Evolutionary conservation across 805 yeast species (phyloP), one percentile per base, ranked within the genome.

Genomic region (Metschnikowia drakensbergensis): DNA sequence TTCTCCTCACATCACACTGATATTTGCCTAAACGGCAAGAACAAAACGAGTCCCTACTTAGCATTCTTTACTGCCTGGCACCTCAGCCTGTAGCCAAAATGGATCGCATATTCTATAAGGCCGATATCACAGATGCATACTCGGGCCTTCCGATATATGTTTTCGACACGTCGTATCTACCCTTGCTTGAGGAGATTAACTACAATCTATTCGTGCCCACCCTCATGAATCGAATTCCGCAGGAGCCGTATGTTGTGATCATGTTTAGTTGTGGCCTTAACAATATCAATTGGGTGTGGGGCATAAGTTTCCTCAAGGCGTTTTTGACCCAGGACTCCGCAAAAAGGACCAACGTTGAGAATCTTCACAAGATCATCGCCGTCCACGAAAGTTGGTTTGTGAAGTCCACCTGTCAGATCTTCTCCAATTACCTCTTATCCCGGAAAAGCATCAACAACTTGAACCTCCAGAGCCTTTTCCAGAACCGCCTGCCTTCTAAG

Each of bases 381-480:
- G 96, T 92, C 2, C 97, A 92, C 66, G 97, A 91, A 56, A 84
- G 86, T 41, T 90, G 97, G 94, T 79, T 91, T 67, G 79, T 88
- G 27, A 81, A 89, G 57, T 84, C 96, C 0, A 77, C 88, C 33
- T 79, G 86, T 11, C 90, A 86, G 46, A 76, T 89, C 25, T 69
- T 88, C 50, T 74, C 82, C 48, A 86, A 84, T 58, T 82, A 86
- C 46, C 63, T 65, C 46, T 36, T 61, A n/a, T 70, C 75, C 13
- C 66, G 59, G 41, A 64, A 64, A 46, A 64, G 61, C 45, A 45
- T 69, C 11, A 60, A 60, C 31, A 53, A 53, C 30, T 47, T 69
- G 42, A 68, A 64, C 45, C 17, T 32, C 1, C 33, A 42, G 23
- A 33, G 26, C 11, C 48, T 66, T 33, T 48, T 68, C 25, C 68